phyloP scores from a whole-genome alignment of 768 basidiomycete species.

The Tricholoma saponaceum region DNA sequence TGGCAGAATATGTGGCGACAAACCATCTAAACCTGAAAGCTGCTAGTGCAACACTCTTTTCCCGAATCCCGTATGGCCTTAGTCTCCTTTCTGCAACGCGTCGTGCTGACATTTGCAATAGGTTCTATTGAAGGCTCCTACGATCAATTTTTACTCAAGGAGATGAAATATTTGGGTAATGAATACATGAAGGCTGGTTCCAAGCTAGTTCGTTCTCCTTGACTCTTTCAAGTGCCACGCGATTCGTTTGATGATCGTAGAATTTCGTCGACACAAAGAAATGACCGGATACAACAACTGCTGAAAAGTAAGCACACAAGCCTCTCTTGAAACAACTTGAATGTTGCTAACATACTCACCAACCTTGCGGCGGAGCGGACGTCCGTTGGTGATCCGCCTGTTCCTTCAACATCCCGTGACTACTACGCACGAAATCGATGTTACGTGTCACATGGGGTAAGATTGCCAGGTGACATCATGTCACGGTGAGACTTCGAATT shows the following conservation, averaged over 20 bases:
- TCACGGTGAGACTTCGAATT: too few relatives aligned
- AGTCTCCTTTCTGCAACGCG: neutral
- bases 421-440: too few relatives aligned
- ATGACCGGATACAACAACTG: too few relatives aligned
- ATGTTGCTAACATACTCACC: too few relatives aligned
- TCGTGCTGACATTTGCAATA: slow-evolving; percentile 22
- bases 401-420: too few relatives aligned
- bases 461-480: too few relatives aligned
- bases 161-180: slow-evolving; percentile 85
- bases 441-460: too few relatives aligned
- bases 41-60: slow-evolving; percentile 68
- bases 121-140: slow-evolving; percentile 77
- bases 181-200: slow-evolving; percentile 78
- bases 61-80: slow-evolving; percentile 72
- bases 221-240: too few relatives aligned
- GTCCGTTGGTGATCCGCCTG: too few relatives aligned
- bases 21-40: slow-evolving; percentile 56
- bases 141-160: slow-evolving; percentile 68
- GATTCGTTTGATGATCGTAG: slow-evolving; percentile 35
- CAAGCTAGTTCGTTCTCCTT: neutral
- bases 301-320: too few relatives aligned
- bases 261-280: slow-evolving; percentile 80
- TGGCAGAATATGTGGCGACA: slow-evolving; percentile 54
- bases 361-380: too few relatives aligned
- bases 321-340: too few relatives aligned